phyloP scores from a whole-genome alignment of 73 alveolate species.

The Symbiodinium pilosum region DNA sequence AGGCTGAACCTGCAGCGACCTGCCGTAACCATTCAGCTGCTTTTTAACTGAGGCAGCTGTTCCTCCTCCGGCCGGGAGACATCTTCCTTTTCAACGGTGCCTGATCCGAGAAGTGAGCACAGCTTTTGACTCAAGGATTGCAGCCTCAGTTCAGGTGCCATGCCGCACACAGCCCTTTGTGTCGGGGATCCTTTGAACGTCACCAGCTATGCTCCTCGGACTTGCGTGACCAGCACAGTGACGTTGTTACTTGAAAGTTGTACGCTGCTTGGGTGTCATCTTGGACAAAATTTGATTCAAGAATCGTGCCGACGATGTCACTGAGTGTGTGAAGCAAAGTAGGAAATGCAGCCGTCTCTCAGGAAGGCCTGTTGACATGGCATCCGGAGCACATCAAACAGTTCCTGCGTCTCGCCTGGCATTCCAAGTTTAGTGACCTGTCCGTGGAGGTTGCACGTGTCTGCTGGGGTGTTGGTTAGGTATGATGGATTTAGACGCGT shows the following conservation, averaged over 20 bases:
- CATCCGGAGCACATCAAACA: not conserved
- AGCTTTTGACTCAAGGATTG: too few relatives aligned
- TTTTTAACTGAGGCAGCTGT: not conserved
- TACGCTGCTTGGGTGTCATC: too few relatives aligned
- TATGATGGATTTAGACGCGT: too few relatives aligned
- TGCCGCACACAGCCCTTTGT: conserved; percentile 11
- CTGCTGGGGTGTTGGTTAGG: too few relatives aligned
- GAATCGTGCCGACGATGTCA: too few relatives aligned
- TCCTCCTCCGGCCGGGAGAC: not conserved
- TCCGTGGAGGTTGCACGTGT: too few relatives aligned
- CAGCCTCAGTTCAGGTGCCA: not conserved
- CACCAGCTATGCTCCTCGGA: not conserved
- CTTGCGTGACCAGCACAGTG: too few relatives aligned
- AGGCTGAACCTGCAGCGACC: not conserved
- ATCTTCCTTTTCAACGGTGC: not conserved
- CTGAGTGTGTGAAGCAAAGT: too few relatives aligned
- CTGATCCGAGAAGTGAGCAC: too few relatives aligned
- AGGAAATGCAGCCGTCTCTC: not conserved
- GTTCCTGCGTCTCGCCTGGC: not conserved
- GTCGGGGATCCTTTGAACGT: not conserved
- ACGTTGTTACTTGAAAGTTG: too few relatives aligned
- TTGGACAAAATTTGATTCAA: too few relatives aligned
- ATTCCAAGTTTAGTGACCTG: not conserved
- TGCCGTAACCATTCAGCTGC: not conserved
- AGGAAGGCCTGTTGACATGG: not conserved